These are phyloP conservation scores for Fusarium caatingaense DNA, from an alignment of 2,329 filamentous ascomycete species.

Conservation along the genomic window DNA sequence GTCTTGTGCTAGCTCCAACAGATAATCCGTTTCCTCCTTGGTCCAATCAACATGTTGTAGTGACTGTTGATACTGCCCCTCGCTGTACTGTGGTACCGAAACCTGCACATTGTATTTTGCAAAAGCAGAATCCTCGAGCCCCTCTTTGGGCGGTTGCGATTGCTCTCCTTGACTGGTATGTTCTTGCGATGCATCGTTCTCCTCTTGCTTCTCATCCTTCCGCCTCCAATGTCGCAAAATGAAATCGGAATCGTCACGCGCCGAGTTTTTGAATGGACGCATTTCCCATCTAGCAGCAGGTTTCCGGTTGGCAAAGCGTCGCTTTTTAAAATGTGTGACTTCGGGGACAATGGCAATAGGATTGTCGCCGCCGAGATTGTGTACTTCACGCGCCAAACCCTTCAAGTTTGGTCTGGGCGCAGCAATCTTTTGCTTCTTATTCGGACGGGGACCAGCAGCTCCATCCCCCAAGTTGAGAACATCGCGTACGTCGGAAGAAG, in stretches of 20 bases:
- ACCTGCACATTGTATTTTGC: constrained; percentile 90
- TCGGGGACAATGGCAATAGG: constrained; percentile 75
- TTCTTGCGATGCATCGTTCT: constrained; percentile 44
- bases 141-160: constrained; percentile 40
- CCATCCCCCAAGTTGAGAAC: constrained; percentile 82
- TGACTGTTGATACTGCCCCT: constrained; percentile 84
- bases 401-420: constrained; percentile 71
- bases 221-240: constrained; percentile 84
- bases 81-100: constrained; percentile 82
- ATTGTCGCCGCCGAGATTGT: constrained; percentile 73
- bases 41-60: constrained; percentile 84
- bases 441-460: constrained; percentile 62
- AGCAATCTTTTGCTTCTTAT: constrained; percentile 80
- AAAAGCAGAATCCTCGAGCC: constrained; percentile 72
- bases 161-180: constrained; percentile 40
- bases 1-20: constrained; percentile 78
- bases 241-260: constrained; percentile 74
- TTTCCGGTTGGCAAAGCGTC: constrained; percentile 65
- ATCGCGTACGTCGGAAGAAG: constrained; percentile 85
- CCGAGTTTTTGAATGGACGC: constrained; percentile 79
- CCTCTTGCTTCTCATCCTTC: constrained; percentile 63
- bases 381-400: constrained; percentile 73
- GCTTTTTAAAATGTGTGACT: constrained; percentile 69
- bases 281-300: constrained; percentile 73
- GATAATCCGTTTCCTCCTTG: constrained; percentile 92